phyloP scores from a whole-genome alignment of 768 basidiomycete genomes.

The Rhizopogon vinicolor region DNA sequence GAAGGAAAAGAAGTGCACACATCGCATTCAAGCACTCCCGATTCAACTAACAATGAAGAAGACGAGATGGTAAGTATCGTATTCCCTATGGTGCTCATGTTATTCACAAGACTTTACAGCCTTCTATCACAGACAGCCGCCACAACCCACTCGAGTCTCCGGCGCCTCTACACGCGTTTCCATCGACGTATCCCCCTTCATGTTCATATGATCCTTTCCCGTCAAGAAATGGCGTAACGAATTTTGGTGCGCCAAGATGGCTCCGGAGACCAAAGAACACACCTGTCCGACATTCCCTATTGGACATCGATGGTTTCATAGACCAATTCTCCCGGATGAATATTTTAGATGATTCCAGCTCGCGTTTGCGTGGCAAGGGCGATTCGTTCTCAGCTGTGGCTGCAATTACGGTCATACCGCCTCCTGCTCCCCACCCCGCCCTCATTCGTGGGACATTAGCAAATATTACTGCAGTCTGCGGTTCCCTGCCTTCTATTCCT shows the following conservation, averaged over 20 bases:
- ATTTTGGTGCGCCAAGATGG: conserved; percentile 7
- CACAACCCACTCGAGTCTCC: conserved; percentile 6
- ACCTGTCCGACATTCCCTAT: neutral
- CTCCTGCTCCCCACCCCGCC: conserved; percentile 15
- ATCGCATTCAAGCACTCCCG: neutral
- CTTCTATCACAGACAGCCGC: neutral
- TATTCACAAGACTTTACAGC: neutral
- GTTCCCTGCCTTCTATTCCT: conserved; percentile 1
- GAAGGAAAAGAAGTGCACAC: conserved; percentile 5
- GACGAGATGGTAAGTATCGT: conserved; percentile 5
- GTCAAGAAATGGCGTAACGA: neutral
- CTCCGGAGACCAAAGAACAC: neutral
- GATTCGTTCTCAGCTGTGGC: conserved; percentile 4
- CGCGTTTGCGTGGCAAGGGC: neutral
- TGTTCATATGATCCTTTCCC: conserved; percentile 15
- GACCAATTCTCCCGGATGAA: conserved; percentile 9
- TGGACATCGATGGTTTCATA: conserved; percentile 1
- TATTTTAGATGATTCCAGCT: conserved; percentile 4
- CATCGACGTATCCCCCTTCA: conserved; percentile 13
- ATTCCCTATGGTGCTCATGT: neutral
- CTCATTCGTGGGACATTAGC: neutral
- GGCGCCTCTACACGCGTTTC: conserved; percentile 19
- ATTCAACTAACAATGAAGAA: conserved; percentile 10
- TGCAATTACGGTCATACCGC: conserved; percentile 10
- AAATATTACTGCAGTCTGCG: neutral